A percentile compares a stretch with the other conserved stretches of the same genome.
These are phyloP conservation scores for Candida freyschussii DNA, from an alignment of 1,139 yeast species.

Conservation along the genomic window DNA sequence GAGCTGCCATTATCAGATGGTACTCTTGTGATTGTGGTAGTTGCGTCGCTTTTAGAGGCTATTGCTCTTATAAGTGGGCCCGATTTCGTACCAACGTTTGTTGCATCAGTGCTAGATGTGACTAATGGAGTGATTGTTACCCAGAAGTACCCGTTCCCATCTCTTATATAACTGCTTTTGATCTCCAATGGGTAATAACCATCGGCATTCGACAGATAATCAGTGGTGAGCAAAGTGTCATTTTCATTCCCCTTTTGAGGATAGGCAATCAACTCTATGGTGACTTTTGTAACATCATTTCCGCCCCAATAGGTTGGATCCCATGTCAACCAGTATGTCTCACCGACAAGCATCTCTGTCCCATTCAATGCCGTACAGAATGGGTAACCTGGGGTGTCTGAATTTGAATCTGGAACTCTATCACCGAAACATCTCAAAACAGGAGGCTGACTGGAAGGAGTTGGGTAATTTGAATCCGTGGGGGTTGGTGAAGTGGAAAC, in stretches of 20 bases:
- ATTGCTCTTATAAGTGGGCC: conserved; percentile 38
- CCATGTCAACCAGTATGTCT: conserved; percentile 42
- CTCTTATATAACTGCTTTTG: conserved; percentile 26
- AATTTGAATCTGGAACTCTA: conserved; percentile 28
- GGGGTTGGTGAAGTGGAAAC: conserved; percentile 35
- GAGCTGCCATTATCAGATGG: conserved; percentile 35
- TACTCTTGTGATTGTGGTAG: conserved; percentile 29
- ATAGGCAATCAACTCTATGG: conserved; percentile 27
- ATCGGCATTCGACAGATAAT: conserved; percentile 31
- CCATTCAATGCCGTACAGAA: conserved; percentile 37
- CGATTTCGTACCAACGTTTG: conserved; percentile 31
- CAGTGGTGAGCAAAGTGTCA: conserved; percentile 29
- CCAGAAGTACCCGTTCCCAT: conserved; percentile 33
- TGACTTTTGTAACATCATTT: conserved; percentile 31
- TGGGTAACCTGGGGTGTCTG: conserved; percentile 30
- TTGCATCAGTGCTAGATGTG: conserved; percentile 30
- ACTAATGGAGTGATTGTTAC: conserved; percentile 35
- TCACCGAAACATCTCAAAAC: conserved; percentile 37
- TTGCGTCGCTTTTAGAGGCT: conserved; percentile 27
- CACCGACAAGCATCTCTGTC: conserved; percentile 38
- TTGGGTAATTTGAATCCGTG: conserved; percentile 28
- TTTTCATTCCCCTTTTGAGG: conserved; percentile 31
- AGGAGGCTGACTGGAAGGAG: conserved; percentile 33
- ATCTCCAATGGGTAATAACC: conserved; percentile 35
- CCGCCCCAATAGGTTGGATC: conserved; percentile 38